Conservation (phyloP, 768 basidiomycete species). For the Naganishia antarctica region DNA sequence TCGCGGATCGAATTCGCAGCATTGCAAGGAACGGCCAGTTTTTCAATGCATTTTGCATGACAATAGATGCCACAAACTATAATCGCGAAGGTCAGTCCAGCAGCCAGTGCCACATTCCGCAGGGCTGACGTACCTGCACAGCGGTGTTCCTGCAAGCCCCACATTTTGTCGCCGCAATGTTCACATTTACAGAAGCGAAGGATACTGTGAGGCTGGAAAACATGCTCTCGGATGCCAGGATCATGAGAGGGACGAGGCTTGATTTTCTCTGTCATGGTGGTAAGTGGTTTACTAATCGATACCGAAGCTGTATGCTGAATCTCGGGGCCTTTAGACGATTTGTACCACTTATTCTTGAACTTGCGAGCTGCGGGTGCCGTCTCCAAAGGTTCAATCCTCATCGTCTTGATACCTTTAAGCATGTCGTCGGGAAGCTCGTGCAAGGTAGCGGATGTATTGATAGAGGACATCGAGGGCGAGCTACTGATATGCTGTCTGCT, state of each 20-base stretch:
- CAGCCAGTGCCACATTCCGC: not conserved
- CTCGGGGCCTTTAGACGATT: constrained; percentile 48
- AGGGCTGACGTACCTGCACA: constrained; percentile 67
- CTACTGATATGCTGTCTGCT: constrained; percentile 33
- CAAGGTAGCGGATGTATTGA: constrained; percentile 41
- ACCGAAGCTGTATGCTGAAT: constrained; percentile 34
- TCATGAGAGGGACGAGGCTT: constrained; percentile 41
- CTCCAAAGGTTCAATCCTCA: constrained; percentile 38
- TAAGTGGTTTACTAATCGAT: constrained; percentile 45
- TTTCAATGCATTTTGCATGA: constrained; percentile 76
- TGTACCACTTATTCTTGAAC: constrained; percentile 52
- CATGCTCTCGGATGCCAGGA: constrained; percentile 59
- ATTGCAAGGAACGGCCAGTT: constrained; percentile 64
- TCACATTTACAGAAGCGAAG: constrained; percentile 88
- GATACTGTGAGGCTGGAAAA: constrained; percentile 82
- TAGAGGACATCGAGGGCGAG: constrained; percentile 42
- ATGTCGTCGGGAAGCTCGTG: constrained; percentile 50
- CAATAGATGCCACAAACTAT: constrained; percentile 78
- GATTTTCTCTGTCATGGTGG: constrained; percentile 30
- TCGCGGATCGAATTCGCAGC: constrained; percentile 39
- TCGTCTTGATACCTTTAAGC: constrained; percentile 47
- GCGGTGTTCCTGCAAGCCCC: constrained; percentile 84
- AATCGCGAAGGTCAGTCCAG: not conserved
- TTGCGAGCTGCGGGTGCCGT: constrained; percentile 46
- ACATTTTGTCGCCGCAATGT: constrained; percentile 95